Conservation (phyloP, 805 yeast species). For the Naumovozyma baii region DNA sequence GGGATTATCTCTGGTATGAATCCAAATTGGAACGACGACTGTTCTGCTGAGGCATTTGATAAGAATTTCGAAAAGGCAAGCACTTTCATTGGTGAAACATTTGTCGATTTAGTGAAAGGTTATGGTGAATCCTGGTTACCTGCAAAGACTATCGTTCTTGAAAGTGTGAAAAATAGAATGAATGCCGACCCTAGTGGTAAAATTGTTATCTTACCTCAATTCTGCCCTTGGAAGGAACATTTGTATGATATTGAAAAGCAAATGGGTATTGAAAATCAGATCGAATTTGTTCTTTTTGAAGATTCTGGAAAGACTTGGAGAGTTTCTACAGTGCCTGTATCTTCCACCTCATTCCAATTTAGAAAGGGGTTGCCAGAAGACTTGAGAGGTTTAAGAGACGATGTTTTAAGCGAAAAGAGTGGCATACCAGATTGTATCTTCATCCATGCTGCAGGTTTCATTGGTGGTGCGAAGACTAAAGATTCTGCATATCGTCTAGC, state of each 20-base stretch:
- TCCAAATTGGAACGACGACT: conserved; percentile 74
- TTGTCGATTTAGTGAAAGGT: conserved; percentile 53
- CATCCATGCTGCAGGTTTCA: conserved; percentile 93
- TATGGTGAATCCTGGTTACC: conserved; percentile 87
- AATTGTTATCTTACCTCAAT: conserved; percentile 61
- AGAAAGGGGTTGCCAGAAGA: conserved; percentile 81
- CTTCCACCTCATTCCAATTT: conserved; percentile 67
- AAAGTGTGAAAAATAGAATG: conserved; percentile 53
- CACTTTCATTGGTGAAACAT: conserved; percentile 73
- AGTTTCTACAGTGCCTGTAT: conserved; percentile 84
- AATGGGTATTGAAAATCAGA: conserved; percentile 42
- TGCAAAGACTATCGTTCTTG: conserved; percentile 65
- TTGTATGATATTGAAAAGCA: conserved; percentile 62
- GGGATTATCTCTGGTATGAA: conserved; percentile 69
- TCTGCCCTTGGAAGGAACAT: conserved; percentile 95
- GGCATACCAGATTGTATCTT: conserved; percentile 87
- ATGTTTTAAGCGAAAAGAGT: conserved; percentile 55
- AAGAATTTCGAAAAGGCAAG: conserved; percentile 60
- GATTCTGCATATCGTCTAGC: conserved; percentile 79
- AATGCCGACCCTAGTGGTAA: conserved; percentile 60
- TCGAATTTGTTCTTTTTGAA: conserved; percentile 69
- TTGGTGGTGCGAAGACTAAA: conserved; percentile 80
- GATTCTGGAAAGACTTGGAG: conserved; percentile 73
- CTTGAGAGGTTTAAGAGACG: conserved; percentile 95
- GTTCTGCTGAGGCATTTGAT: conserved; percentile 58